Evolutionary conservation across 2,329 filamentous ascomycete genomes (phyloP).

Genomic region (Trichoderma sp.): DNA sequence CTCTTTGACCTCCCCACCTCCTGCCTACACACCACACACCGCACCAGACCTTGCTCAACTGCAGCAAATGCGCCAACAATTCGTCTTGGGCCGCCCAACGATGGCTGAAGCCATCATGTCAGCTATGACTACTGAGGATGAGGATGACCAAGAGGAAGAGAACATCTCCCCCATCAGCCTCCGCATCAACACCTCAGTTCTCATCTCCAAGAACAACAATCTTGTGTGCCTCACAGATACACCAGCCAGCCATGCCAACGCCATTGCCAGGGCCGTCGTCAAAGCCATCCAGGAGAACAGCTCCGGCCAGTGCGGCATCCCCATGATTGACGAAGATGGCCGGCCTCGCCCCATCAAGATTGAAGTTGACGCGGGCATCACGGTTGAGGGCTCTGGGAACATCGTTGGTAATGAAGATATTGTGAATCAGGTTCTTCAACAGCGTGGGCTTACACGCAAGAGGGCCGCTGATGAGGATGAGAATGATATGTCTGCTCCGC

Average conservation of each 20-base stretch:
- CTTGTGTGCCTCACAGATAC: conserved; percentile 43
- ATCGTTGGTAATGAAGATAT: conserved; percentile 39
- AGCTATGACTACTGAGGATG: not conserved
- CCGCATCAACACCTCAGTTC: conserved; percentile 48
- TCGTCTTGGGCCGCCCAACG: conserved; percentile 17
- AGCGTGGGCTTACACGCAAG: conserved; percentile 25
- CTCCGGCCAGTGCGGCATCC: conserved; percentile 39
- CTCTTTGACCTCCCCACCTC: conserved; percentile 27
- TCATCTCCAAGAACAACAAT: conserved; percentile 49
- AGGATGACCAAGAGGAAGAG: conserved; percentile 27
- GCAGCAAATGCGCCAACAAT: conserved; percentile 19
- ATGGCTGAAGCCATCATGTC: conserved; percentile 1
- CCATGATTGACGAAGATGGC: conserved; percentile 48
- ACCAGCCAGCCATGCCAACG: conserved; percentile 40
- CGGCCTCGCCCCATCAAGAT: conserved; percentile 42
- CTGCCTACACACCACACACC: conserved; percentile 31
- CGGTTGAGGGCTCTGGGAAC: conserved; percentile 45
- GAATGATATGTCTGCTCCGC: conserved; percentile 20
- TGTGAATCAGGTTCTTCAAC: conserved; percentile 31
- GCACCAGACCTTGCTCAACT: conserved; percentile 21
- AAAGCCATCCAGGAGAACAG: conserved; percentile 44
- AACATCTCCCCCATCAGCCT: conserved; percentile 43
- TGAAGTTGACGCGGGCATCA: conserved; percentile 46
- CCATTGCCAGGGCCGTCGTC: conserved; percentile 46
- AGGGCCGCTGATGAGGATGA: conserved; percentile 25